These are phyloP conservation scores for Pythium brachiatum DNA, from an alignment of 352 stramenopile species.

Conservation along the genomic window DNA sequence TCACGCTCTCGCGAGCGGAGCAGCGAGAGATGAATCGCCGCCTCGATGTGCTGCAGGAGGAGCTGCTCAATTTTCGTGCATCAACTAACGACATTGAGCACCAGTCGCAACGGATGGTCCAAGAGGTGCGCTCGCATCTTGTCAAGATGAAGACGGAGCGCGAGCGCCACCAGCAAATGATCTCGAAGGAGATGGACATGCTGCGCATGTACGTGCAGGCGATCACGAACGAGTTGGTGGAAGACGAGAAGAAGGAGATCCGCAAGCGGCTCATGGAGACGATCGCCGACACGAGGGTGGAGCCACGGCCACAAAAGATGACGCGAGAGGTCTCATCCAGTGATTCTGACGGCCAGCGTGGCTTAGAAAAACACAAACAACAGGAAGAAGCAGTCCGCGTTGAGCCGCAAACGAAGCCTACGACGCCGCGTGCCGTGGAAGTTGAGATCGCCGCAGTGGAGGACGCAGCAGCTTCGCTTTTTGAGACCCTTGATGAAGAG, in stretches of 20 bases:
- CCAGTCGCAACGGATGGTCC: slow-evolving; percentile 52
- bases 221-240: slow-evolving; percentile 52
- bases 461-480: neutral
- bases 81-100: slow-evolving; percentile 50
- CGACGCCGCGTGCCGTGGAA: neutral
- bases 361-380: neutral
- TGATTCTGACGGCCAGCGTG: neutral
- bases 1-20: slow-evolving; percentile 23
- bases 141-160: slow-evolving; percentile 47
- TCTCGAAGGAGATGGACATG: slow-evolving; percentile 64
- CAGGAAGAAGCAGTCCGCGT: neutral
- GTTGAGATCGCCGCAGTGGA: neutral
- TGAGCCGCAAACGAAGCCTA: neutral
- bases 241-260: slow-evolving; percentile 52
- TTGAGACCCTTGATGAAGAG: slow-evolving; percentile 2
- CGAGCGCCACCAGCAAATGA: slow-evolving; percentile 54
- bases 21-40: slow-evolving; percentile 41
- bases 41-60: slow-evolving; percentile 46
- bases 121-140: slow-evolving; percentile 45
- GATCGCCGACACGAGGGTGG: slow-evolving; percentile 17
- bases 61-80: slow-evolving; percentile 45
- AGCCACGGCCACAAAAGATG: neutral
- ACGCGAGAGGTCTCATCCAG: too few relatives aligned
- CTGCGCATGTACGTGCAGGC: slow-evolving; percentile 47
- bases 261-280: slow-evolving; percentile 38